phyloP scores from a whole-genome alignment of 768 basidiomycete genomes.

The Neoboletus magnificus region DNA sequence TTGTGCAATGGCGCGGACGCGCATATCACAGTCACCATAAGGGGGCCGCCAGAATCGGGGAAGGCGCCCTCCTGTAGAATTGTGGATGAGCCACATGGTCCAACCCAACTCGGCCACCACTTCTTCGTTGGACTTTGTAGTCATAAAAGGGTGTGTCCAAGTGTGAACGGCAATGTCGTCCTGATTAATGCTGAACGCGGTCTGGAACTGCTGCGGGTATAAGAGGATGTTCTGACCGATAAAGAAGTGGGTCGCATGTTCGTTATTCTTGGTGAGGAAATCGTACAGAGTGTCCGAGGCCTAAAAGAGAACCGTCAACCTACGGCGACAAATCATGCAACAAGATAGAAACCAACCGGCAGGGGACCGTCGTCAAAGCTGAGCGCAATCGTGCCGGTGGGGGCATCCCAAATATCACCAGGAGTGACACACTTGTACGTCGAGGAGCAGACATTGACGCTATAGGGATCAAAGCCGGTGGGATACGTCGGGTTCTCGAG shows the following conservation, averaged over 20 bases:
- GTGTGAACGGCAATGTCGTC: slow-evolving; percentile 46
- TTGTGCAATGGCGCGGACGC: slow-evolving; percentile 81
- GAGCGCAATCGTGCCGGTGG: slow-evolving; percentile 59
- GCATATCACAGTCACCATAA: slow-evolving; percentile 78
- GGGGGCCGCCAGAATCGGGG: slow-evolving; percentile 86
- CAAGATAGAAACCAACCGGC: slow-evolving; percentile 31
- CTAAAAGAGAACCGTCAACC: slow-evolving; percentile 24
- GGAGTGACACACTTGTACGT: slow-evolving; percentile 63
- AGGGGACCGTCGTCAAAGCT: slow-evolving; percentile 83
- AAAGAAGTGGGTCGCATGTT: slow-evolving; percentile 83
- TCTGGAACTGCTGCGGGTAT: slow-evolving; percentile 53
- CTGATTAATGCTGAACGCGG: slow-evolving; percentile 40
- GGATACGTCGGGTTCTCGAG: slow-evolving; percentile 38
- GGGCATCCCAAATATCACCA: slow-evolving; percentile 75
- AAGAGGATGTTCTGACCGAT: slow-evolving; percentile 76
- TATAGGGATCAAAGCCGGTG: slow-evolving; percentile 36
- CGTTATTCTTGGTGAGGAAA: slow-evolving; percentile 64
- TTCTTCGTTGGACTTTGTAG: slow-evolving; percentile 63
- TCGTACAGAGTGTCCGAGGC: slow-evolving; percentile 49
- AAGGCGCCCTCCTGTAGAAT: slow-evolving; percentile 75
- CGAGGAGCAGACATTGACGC: slow-evolving; percentile 67
- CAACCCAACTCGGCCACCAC: slow-evolving; percentile 75
- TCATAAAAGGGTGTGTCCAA: slow-evolving; percentile 80
- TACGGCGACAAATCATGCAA: not conserved
- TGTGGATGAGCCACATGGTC: slow-evolving; percentile 74